These are phyloP conservation scores for Leishmania amazonensis DNA, from an alignment of 208 protist species.

Conservation along the genomic window DNA sequence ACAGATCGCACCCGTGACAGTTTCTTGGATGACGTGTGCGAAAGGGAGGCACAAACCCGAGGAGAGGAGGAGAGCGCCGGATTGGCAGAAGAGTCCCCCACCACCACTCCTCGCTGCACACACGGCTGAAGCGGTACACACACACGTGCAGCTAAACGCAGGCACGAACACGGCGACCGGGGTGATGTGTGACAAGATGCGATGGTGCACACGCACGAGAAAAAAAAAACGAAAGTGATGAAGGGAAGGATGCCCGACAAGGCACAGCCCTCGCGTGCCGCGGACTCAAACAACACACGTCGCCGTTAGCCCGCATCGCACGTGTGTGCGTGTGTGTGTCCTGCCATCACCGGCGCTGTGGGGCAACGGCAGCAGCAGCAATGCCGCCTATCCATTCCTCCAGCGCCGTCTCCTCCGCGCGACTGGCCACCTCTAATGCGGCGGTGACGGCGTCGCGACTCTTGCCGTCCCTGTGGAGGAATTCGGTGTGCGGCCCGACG, in stretches of 20 bases:
- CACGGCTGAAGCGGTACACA: background rate
- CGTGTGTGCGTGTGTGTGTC: background rate
- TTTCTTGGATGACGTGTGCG: too few species aligned
- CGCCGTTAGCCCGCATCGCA: background rate
- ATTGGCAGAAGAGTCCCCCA: background rate
- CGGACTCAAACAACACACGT: background rate
- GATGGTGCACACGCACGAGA: background rate
- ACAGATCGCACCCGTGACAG: background rate
- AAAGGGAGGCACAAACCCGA: background rate
- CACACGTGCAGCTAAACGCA: background rate
- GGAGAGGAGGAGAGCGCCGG: background rate
- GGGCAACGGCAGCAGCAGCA: slow-evolving; percentile 10
- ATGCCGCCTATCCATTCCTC: slow-evolving; percentile 43
- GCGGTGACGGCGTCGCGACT: background rate
- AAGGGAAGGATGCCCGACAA: too few species aligned
- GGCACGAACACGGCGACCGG: background rate
- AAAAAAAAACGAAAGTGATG: background rate
- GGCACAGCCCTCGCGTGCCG: background rate
- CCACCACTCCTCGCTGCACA: background rate
- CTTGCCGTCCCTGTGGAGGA: slow-evolving; percentile 1
- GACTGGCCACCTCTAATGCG: background rate
- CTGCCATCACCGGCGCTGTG: slow-evolving; percentile 1
- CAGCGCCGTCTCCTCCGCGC: slow-evolving; percentile 28
- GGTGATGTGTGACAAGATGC: background rate
- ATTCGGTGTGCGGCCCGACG: slow-evolving; percentile 7